A percentile compares a stretch with the other conserved stretches of the same genome.
Conservation (phyloP, 805 yeast species). For the Saccharomycopsis amapae region DNA sequence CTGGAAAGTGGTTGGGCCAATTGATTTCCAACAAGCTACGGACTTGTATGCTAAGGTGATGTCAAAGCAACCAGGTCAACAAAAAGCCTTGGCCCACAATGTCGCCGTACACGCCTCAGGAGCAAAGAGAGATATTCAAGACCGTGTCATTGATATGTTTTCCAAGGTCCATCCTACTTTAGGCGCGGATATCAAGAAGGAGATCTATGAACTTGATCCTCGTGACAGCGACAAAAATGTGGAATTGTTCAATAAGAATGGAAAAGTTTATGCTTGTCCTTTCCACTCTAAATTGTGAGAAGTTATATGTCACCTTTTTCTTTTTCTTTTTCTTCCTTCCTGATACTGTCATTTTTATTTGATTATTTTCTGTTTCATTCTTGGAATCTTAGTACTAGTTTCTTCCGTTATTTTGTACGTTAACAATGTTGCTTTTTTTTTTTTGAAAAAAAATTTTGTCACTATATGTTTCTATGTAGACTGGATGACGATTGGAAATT, state of each 20-base stretch:
- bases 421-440: too few relatives aligned
- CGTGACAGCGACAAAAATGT: slow-evolving; percentile 26
- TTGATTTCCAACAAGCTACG: slow-evolving; percentile 73
- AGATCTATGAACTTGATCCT: slow-evolving; percentile 45
- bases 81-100: slow-evolving; percentile 75
- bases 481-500: too few relatives aligned
- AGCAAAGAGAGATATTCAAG: slow-evolving; percentile 73
- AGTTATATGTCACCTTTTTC: too few relatives aligned
- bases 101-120: slow-evolving; percentile 63
- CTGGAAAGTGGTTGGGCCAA: slow-evolving; percentile 65
- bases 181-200: slow-evolving; percentile 61
- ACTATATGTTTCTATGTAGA: too few relatives aligned
- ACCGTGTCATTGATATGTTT: slow-evolving; percentile 71
- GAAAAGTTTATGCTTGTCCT: slow-evolving; percentile 14
- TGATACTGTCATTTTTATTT: too few relatives aligned
- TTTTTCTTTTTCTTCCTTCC: too few relatives aligned
- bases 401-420: too few relatives aligned
- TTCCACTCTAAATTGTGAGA: slow-evolving; percentile 20
- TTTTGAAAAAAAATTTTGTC: too few relatives aligned
- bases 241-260: slow-evolving; percentile 18
- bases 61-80: slow-evolving; percentile 75
- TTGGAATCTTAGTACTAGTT: too few relatives aligned
- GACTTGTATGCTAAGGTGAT: slow-evolving; percentile 66
- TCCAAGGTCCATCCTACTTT: slow-evolving; percentile 62
- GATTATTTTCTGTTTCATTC: too few relatives aligned